Evolutionary conservation across 805 yeast species (phyloP).

Genomic region (Wickerhamomyces queroliae): DNA sequence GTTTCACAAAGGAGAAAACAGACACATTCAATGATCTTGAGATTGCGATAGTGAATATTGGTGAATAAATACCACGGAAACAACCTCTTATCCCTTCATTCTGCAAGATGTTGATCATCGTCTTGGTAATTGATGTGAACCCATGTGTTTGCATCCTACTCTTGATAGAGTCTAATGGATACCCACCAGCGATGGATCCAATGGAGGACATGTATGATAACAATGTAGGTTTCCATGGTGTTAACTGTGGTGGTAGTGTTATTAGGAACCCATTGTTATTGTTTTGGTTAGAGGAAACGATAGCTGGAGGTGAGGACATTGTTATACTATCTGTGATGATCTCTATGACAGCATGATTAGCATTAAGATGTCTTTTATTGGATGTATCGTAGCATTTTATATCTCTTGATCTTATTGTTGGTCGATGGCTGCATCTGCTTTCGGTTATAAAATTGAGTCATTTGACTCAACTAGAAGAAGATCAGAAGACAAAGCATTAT

Average conservation of each 20-base stretch:
- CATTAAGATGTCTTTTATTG: too few species aligned
- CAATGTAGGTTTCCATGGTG: constrained; percentile 21
- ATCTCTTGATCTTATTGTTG: too few species aligned
- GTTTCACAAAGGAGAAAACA: background rate
- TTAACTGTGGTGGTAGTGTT: background rate
- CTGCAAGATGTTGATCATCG: constrained; percentile 30
- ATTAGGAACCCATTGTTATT: background rate
- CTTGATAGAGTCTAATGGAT: constrained; percentile 88
- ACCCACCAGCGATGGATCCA: constrained; percentile 71
- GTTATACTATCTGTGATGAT: too few species aligned
- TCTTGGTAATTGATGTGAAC: constrained; percentile 32
- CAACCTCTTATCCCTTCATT: constrained; percentile 45
- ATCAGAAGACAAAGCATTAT: too few species aligned
- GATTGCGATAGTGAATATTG: background rate
- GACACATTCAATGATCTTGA: constrained; percentile 1
- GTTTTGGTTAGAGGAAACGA: background rate
- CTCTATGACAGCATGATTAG: too few species aligned
- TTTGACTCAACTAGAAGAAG: too few species aligned
- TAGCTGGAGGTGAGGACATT: background rate
- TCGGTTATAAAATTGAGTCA: too few species aligned
- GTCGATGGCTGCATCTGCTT: too few species aligned
- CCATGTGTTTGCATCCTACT: constrained; percentile 72
- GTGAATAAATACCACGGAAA: constrained; percentile 28
- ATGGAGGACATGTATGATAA: constrained; percentile 73
- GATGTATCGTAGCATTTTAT: too few species aligned